Evolutionary conservation across 805 yeast species (phyloP), one percentile per base, ranked within the genome.

Genomic region (Vanderwaltozyma polyspora): DNA sequence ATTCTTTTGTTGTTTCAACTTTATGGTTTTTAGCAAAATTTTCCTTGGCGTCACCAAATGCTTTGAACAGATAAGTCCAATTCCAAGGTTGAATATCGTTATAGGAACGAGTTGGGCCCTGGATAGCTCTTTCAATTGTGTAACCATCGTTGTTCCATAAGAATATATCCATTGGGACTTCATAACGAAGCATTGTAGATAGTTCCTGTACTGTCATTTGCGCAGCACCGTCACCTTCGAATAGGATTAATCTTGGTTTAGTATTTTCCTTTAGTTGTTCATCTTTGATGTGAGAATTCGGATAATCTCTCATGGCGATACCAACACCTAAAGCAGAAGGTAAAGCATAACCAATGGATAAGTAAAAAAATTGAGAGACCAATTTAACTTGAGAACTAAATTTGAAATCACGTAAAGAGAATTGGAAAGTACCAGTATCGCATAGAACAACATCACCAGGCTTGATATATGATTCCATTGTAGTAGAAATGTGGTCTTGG

Each of bases 201-300:
- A 78, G 57, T 52, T 87, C 96, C 64, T 87, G 95, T 35, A 80
- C 66, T 3, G 95, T 85, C 94, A 87, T 82, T 62, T 84, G 94
- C 2, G 95, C 89, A 3, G 94, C 78, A 51, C 96, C 96, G 55
- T 87, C 96, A 37, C 96, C 95, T 63, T 81, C 86, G 14, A 84
- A 61, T 19, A 86, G 63, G 15, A 84, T 64, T 30, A 85, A 66
- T 47, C 94, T 70, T 22, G 77, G 69, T 3, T 49, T 34, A 22
- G 49, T 51, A 28, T 49, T 47, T 13, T 8, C 12, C 10, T 21
- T 21, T 5, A 18, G 14, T 6, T n/a, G 15, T 10, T 48, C 43
- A 13, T 41, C 35, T 17, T 43, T 28, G 29, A 67, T 45, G 37
- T 53, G 59, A 16, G 25, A 21, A 16, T 39, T 33, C 25, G 59